Base-by-base conservation (phyloP, 2,329 filamentous ascomycete species). In the Cladosporium sphaerospermum region DNA sequence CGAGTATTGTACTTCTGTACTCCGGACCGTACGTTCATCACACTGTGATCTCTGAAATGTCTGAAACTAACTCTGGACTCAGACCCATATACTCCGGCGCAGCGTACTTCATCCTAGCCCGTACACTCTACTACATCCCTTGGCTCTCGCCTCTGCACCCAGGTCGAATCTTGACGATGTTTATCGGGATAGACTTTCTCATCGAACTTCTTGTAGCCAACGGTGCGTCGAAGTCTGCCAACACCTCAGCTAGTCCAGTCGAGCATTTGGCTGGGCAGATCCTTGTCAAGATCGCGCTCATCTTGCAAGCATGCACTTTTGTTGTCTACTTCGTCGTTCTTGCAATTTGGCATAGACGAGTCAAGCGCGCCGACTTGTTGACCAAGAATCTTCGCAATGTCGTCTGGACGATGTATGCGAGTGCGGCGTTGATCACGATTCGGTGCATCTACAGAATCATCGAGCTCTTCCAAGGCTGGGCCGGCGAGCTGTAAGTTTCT, bases 31-130 rank as follows among this genome's bases (percentile, higher is more conserved):
- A 40, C 33, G 42, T 41, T 14, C 36, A 14, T 4, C 11, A 2
- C 11, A 13, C n/a, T 14, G 2, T 8, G 11, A 14, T 3, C 4
- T 8, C 36, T 14, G 11, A 39, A 9, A 28, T 28, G 7, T 7
- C 23, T 11, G 9, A 23, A 9, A 45, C 18, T 33, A 11, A 18
- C 16, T 9, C 9, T 36, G n/a, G 10, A 11, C 3, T 3, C 13
- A 33, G 49, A 19, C 70, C 85, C 3, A 77, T 84, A 39, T 73
- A 60, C 46, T 80, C 82, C 49, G 72, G 81, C 3, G 75, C 79
- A 52, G 83, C 84, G 61, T 85, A 84, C 65, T 76, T 82, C 59
- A 75, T 83, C 52, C 75, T 85, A 19, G 78, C 78, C 2, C 76
- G 81, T 3, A 72, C 82, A 10, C 71, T 85, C 16, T 79, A 79